Evolutionary conservation across 768 basidiomycete species (phyloP).

Genomic region (Suillus subaureus): DNA sequence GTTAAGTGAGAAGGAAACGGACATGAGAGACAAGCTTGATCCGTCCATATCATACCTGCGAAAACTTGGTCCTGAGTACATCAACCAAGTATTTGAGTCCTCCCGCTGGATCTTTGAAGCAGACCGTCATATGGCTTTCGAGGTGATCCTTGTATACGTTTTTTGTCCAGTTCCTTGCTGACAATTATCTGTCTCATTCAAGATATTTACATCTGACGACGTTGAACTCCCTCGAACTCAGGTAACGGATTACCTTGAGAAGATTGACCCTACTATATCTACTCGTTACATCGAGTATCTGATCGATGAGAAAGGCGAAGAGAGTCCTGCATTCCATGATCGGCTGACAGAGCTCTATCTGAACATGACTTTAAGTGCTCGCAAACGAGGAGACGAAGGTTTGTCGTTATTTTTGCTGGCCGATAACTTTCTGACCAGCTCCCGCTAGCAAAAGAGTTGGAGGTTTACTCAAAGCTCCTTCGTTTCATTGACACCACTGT

Average conservation of each 20-base stretch:
- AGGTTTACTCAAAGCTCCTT: constrained; percentile 70
- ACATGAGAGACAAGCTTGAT: constrained; percentile 73
- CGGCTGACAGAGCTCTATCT: constrained; percentile 89
- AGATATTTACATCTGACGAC: constrained; percentile 97
- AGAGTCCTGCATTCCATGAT: constrained; percentile 75
- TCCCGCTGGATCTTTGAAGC: constrained; percentile 85
- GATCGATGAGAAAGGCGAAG: constrained; percentile 73
- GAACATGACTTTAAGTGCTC: constrained; percentile 59
- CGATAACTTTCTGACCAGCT: constrained; percentile 10
- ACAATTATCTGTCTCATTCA: background rate
- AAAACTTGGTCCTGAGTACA: constrained; percentile 81
- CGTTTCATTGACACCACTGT: constrained; percentile 73
- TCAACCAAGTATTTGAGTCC: constrained; percentile 79
- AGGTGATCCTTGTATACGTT: constrained; percentile 46
- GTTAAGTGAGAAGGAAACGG: constrained; percentile 75
- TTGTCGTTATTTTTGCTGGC: constrained; percentile 19
- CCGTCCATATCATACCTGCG: constrained; percentile 91
- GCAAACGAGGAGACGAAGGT: constrained; percentile 63
- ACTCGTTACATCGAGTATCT: constrained; percentile 84
- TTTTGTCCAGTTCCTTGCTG: background rate
- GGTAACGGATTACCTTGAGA: constrained; percentile 80
- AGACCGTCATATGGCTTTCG: constrained; percentile 72
- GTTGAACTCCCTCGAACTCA: constrained; percentile 80
- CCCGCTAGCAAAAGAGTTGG: constrained; percentile 46
- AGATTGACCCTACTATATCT: constrained; percentile 67